phyloP scores from a whole-genome alignment of 2,329 filamentous ascomycete species.

The Didymella segeticola region DNA sequence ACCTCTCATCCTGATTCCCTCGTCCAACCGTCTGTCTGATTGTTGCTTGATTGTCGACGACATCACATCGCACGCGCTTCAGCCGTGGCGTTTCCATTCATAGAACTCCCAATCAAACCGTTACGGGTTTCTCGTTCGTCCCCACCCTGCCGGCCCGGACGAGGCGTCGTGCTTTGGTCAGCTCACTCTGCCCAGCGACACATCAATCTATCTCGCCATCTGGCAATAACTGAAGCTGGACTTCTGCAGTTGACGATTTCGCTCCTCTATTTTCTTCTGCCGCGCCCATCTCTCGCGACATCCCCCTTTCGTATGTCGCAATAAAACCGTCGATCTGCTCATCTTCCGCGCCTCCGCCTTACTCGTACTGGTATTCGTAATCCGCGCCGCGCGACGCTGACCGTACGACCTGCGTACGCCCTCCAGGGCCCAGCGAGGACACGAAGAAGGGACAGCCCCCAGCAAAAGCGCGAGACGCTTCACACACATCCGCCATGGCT shows the following conservation, averaged over 20 bases:
- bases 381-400: conserved; percentile 24
- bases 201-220: conserved; percentile 33
- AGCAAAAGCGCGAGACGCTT: conserved; percentile 15
- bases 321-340: conserved; percentile 15
- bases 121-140: conserved; percentile 17
- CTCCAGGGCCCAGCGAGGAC: conserved; percentile 2
- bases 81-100: conserved; percentile 18
- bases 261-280: conserved; percentile 9
- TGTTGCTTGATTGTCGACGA: not conserved
- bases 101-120: conserved; percentile 28
- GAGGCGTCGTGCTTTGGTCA: conserved; percentile 22
- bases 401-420: conserved; percentile 20
- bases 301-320: conserved; percentile 19
- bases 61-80: conserved; percentile 2
- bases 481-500: conserved; percentile 20
- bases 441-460: conserved; percentile 4
- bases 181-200: conserved; percentile 16
- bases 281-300: conserved; percentile 8
- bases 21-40: not conserved
- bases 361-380: conserved; percentile 17
- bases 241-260: conserved; percentile 24
- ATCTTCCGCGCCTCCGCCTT: conserved; percentile 16
- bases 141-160: conserved; percentile 26
- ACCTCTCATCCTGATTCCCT: not conserved
- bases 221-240: conserved; percentile 40